These are phyloP conservation scores for Tritrichomonas foetus DNA, from an alignment of 208 protist genomes.

Conservation along the genomic window DNA sequence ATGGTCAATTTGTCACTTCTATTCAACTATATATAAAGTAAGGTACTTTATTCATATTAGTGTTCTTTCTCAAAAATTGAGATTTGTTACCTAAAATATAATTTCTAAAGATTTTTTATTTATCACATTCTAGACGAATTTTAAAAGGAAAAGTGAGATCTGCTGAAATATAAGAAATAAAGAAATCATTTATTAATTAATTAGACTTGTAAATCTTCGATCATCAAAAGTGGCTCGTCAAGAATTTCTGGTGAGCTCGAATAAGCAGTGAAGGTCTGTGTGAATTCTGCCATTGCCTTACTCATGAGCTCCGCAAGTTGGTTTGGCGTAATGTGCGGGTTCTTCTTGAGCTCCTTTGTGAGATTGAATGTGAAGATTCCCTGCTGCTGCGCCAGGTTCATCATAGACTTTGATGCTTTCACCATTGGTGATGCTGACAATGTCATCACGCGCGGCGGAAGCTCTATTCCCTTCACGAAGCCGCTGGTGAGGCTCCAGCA, in stretches of 20 bases:
- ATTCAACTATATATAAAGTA: too few relatives aligned
- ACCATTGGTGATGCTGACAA: not conserved
- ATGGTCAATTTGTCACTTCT: too few relatives aligned
- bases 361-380: conserved; percentile 20
- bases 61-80: too few relatives aligned
- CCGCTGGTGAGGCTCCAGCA: not conserved
- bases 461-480: not conserved
- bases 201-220: too few relatives aligned
- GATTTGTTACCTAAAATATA: too few relatives aligned
- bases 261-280: not conserved
- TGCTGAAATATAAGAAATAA: too few relatives aligned
- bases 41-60: too few relatives aligned
- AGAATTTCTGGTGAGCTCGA: not conserved
- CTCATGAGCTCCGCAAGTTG: not conserved
- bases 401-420: not conserved
- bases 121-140: too few relatives aligned
- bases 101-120: too few relatives aligned
- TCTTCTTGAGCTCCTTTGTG: not conserved
- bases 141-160: too few relatives aligned
- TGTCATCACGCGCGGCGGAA: not conserved
- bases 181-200: too few relatives aligned
- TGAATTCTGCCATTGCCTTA: not conserved
- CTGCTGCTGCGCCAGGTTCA: not conserved
- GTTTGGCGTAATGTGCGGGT: not conserved
- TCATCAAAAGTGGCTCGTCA: not conserved